Percentiles rank a stretch among this genome's conserved stretches.
Conservation (phyloP, 164 flowering plant species). For the Tetracentron sinense region DNA sequence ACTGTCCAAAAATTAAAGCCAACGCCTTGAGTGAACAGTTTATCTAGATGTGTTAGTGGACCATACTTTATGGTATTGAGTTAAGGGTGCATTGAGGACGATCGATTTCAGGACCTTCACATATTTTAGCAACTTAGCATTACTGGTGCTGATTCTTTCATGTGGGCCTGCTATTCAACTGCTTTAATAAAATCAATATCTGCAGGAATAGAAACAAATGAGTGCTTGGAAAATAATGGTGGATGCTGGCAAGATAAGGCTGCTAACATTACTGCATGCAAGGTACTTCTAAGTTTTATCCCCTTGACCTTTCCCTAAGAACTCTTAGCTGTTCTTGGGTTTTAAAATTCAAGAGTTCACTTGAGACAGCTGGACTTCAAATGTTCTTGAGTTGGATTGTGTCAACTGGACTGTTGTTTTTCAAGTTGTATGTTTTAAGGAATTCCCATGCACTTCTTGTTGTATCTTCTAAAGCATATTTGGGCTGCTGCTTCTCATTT, state of each 20-base stretch:
- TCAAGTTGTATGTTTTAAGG: too few relatives aligned
- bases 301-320: not conserved
- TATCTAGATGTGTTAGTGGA: too few relatives aligned
- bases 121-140: too few relatives aligned
- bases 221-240: conserved; percentile 82
- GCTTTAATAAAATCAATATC: conserved; percentile 1
- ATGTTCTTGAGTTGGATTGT: too few relatives aligned
- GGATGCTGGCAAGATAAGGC: conserved; percentile 89
- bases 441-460: too few relatives aligned
- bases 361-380: too few relatives aligned
- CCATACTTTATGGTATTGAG: too few relatives aligned
- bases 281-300: conserved; percentile 51
- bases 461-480: conserved; percentile 2
- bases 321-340: not conserved
- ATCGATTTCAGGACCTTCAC: too few relatives aligned
- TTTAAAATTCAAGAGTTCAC: too few relatives aligned
- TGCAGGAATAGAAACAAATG: conserved; percentile 82
- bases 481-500: not conserved
- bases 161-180: conserved; percentile 2
- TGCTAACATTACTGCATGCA: conserved; percentile 81
- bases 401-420: too few relatives aligned
- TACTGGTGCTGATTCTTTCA: too few relatives aligned
- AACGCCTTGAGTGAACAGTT: too few relatives aligned
- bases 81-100: not conserved
- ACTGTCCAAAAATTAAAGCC: not conserved